Conservation (phyloP, 345 rosid genomes). For the Turritis glabra region DNA sequence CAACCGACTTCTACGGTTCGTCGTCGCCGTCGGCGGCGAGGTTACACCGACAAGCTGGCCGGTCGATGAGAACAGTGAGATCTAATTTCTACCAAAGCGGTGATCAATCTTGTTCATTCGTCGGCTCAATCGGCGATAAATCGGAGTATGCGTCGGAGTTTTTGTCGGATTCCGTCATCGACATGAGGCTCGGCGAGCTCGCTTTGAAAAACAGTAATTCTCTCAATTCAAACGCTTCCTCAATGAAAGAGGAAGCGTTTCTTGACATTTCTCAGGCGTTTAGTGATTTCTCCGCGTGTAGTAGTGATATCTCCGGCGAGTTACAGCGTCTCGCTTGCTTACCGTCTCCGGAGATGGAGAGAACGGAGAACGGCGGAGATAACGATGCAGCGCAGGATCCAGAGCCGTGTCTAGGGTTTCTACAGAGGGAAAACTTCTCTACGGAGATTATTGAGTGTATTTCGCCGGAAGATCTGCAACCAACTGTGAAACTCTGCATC, state of each 20-base stretch:
- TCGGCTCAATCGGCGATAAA: conserved; percentile 40
- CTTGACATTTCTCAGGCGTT: conserved; percentile 80
- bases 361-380: conserved; percentile 25
- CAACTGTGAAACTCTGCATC: conserved; percentile 88
- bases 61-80: conserved; percentile 92
- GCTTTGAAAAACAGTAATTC: conserved; percentile 49
- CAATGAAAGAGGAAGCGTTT: conserved; percentile 49
- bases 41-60: conserved; percentile 61
- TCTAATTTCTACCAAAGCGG: conserved; percentile 59
- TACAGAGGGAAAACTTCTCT: conserved; percentile 81
- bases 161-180: conserved; percentile 77
- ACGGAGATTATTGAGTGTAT: conserved; percentile 92
- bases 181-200: conserved; percentile 88
- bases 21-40: conserved; percentile 46
- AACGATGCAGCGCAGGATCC: conserved; percentile 4
- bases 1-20: conserved; percentile 44
- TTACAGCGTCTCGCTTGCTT: conserved; percentile 79
- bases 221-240: conserved; percentile 40
- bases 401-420: conserved; percentile 77
- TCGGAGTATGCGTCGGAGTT: conserved; percentile 68
- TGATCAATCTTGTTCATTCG: conserved; percentile 49
- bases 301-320: conserved; percentile 96
- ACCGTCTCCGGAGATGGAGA: conserved; percentile 48
- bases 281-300: conserved; percentile 80
- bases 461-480: conserved; percentile 96